Evolutionary conservation across 2,329 filamentous ascomycete species (phyloP).

Genomic region (Pseudovirgaria hyperparasitica): DNA sequence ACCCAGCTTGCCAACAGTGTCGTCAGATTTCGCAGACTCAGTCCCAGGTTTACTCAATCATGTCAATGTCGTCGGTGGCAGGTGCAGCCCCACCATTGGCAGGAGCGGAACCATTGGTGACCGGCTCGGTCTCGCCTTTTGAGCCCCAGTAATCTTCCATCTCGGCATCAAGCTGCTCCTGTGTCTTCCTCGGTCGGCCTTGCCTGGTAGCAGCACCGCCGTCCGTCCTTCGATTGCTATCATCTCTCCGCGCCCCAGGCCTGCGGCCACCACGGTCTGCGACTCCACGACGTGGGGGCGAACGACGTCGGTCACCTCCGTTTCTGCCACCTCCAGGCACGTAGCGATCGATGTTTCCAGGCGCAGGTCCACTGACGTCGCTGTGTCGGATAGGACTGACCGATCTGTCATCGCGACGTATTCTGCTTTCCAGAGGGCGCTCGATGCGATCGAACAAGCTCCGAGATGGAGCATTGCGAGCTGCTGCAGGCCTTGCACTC

Average conservation of each 20-base stretch:
- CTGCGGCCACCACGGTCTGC: slow-evolving; percentile 38
- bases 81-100: slow-evolving; percentile 1
- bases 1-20: no score
- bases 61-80: neutral
- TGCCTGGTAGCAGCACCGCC: no score
- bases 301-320: slow-evolving; percentile 36
- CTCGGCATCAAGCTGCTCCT: slow-evolving; percentile 87
- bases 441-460: slow-evolving; percentile 56
- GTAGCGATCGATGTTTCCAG: slow-evolving; percentile 67
- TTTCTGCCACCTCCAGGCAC: slow-evolving; percentile 52
- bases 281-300: slow-evolving; percentile 34
- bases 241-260: slow-evolving; percentile 30
- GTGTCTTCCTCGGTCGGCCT: slow-evolving; percentile 63
- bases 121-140: neutral
- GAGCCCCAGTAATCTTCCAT: slow-evolving; percentile 83
- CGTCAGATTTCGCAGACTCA: neutral
- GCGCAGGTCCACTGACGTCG: slow-evolving; percentile 40
- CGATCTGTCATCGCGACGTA: slow-evolving; percentile 36
- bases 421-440: slow-evolving; percentile 28
- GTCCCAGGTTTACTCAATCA: neutral
- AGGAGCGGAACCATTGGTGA: neutral
- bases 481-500: slow-evolving; percentile 37
- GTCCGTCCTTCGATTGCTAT: slow-evolving; percentile 33
- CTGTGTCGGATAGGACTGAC: slow-evolving; percentile 31
- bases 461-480: slow-evolving; percentile 36